phyloP scores from a whole-genome alignment of 2,329 filamentous ascomycete genomes.

The Colletotrichum gloeosporioides region DNA sequence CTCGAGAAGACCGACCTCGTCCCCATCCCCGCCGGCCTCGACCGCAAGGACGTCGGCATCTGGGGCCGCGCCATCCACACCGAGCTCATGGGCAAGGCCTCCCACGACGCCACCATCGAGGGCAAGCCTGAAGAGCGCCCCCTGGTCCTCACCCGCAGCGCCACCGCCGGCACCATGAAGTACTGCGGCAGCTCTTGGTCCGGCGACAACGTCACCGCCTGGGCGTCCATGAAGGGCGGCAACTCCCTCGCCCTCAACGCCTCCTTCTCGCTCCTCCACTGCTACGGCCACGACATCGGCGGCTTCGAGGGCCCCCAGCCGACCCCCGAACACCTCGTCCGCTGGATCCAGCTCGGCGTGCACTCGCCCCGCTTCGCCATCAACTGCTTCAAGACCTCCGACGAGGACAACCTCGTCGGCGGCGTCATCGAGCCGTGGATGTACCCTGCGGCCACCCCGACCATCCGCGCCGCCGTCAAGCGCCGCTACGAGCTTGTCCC shows the following conservation, averaged over 20 bases:
- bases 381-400: constrained; percentile 79
- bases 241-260: constrained; percentile 74
- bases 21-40: constrained; percentile 36
- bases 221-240: constrained; percentile 74
- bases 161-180: constrained; percentile 72
- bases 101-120: constrained; percentile 69
- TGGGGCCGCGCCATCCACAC: constrained; percentile 75
- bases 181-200: constrained; percentile 78
- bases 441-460: constrained; percentile 70
- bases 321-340: constrained; percentile 71
- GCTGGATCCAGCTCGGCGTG: constrained; percentile 76
- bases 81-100: constrained; percentile 74
- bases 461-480: constrained; percentile 70
- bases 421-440: constrained; percentile 82
- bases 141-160: constrained; percentile 73
- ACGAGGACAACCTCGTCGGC: constrained; percentile 68
- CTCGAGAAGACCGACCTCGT: constrained; percentile 47
- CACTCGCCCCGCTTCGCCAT: constrained; percentile 76
- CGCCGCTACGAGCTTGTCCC: constrained; percentile 75
- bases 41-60: constrained; percentile 61
- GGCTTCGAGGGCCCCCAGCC: constrained; percentile 79
- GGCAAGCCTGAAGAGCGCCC: constrained; percentile 64
- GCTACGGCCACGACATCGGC: constrained; percentile 77
- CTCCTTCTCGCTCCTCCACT: constrained; percentile 71
- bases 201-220: constrained; percentile 77